phyloP scores from a whole-genome alignment of 2,329 filamentous ascomycete species.

The Ophiostoma pallidulum region DNA sequence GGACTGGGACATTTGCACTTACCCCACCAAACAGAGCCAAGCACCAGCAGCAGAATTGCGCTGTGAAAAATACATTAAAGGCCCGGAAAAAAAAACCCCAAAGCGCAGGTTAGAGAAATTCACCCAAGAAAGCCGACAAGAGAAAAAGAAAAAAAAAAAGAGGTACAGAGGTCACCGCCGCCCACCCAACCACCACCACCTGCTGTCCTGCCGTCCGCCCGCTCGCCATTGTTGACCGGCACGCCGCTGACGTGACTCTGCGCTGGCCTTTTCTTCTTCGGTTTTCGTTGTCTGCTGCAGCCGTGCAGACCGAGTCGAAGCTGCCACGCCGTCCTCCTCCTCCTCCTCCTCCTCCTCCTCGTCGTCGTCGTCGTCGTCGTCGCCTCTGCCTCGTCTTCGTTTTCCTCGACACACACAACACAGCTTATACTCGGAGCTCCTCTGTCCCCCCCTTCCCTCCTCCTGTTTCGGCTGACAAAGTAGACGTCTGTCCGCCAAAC shows the following conservation, averaged over 20 bases:
- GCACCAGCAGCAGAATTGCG: no score
- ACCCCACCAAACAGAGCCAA: constrained; percentile 6
- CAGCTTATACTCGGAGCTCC: no score
- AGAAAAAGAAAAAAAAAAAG: constrained; percentile 2
- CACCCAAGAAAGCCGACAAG: not conserved
- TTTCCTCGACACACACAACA: no score
- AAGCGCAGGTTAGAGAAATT: not conserved
- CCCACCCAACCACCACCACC: constrained; percentile 1
- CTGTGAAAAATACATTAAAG: no score
- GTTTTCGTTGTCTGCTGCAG: not conserved
- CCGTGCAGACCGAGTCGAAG: no score
- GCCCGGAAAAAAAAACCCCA: no score
- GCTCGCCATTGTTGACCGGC: not conserved
- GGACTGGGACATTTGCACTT: not conserved
- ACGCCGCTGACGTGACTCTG: not conserved
- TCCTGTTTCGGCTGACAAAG: not conserved
- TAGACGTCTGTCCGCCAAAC: not conserved
- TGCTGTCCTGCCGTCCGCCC: not conserved
- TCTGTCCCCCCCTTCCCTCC: not conserved
- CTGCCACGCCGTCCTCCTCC: no score
- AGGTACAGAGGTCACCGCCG: not conserved
- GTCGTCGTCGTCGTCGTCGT: no score
- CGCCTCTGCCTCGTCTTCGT: no score
- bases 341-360: no score
- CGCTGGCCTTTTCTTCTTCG: not conserved